Percentiles rank a stretch among this genome's conserved stretches.
Evolutionary conservation across 169 alveolate genomes (phyloP).

Genomic region (Plasmodium vinckei): DNA sequence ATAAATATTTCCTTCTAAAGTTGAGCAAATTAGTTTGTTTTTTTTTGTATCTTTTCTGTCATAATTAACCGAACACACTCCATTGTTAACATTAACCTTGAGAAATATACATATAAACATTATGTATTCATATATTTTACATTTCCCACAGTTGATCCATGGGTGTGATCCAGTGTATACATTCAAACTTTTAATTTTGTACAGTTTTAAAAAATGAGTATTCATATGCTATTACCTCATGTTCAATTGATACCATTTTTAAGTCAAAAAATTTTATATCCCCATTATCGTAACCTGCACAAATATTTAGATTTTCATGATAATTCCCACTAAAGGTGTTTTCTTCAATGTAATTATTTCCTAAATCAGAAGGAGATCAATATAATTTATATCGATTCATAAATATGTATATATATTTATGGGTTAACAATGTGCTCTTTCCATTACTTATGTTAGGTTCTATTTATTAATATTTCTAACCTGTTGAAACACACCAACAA

Average conservation of each 20-base stretch:
- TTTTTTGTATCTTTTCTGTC: constrained; percentile 91
- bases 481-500: constrained; percentile 93
- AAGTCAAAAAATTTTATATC: constrained; percentile 92
- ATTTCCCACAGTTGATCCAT: no score
- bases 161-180: no score
- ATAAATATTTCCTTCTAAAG: constrained; percentile 90
- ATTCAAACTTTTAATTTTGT: constrained; percentile 32
- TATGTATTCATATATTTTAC: no score
- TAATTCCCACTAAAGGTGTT: constrained; percentile 79
- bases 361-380: constrained; percentile 7
- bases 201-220: constrained; percentile 11
- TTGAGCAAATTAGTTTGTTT: constrained; percentile 91
- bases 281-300: constrained; percentile 95
- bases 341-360: constrained; percentile 60
- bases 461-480: constrained; percentile 70
- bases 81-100: constrained; percentile 91
- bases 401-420: not conserved
- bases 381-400: not conserved
- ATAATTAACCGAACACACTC: constrained; percentile 91
- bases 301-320: constrained; percentile 87
- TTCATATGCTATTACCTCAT: constrained; percentile 31
- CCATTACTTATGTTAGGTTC: no score
- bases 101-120: constrained; percentile 77
- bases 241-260: constrained; percentile 50
- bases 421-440: not conserved